Percentiles rank a stretch among this genome's conserved stretches.
phyloP scores from a whole-genome alignment of 257 asterid species.

The Salvia rosmarinus region DNA sequence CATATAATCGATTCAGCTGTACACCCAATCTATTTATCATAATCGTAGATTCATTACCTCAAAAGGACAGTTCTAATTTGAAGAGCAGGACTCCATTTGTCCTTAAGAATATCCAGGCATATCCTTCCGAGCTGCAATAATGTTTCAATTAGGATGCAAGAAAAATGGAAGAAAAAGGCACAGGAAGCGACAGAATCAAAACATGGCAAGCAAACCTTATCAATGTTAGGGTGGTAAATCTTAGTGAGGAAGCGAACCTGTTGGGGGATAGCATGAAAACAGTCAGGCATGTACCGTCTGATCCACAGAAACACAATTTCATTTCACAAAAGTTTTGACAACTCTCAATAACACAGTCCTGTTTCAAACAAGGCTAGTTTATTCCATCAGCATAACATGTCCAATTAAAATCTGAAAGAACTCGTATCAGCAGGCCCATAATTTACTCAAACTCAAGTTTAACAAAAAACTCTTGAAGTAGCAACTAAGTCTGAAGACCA shows the following conservation, averaged over 20 bases:
- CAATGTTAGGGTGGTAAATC: slow-evolving; percentile 99
- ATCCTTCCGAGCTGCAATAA: slow-evolving; percentile 95
- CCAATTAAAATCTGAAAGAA: neutral
- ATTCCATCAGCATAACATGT: slow-evolving; percentile 16
- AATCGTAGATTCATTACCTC: slow-evolving; percentile 57
- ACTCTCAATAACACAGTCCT: slow-evolving; percentile 22
- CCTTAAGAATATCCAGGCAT: slow-evolving; percentile 97
- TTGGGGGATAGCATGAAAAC: slow-evolving; percentile 27
- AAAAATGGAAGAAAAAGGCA: neutral
- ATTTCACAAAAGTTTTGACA: slow-evolving; percentile 26
- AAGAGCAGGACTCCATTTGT: slow-evolving; percentile 99
- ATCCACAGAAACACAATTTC: slow-evolving; percentile 34
- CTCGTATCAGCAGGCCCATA: neutral
- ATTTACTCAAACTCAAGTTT: slow-evolving; percentile 22
- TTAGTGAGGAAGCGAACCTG: slow-evolving; percentile 99
- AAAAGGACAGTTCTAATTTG: slow-evolving; percentile 98
- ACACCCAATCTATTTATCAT: neutral
- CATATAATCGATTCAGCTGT: neutral
- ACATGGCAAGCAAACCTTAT: slow-evolving; percentile 64
- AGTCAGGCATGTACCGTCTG: slow-evolving; percentile 33
- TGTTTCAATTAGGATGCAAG: slow-evolving; percentile 23
- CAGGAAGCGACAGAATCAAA: slow-evolving; percentile 20
- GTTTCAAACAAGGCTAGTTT: slow-evolving; percentile 25
- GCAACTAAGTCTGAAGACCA: slow-evolving; percentile 23
- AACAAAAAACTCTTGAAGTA: neutral